A percentile compares a stretch with the other conserved stretches of the same genome.
Evolutionary conservation across 192 early-diverging fungal genomes (phyloP).

Genomic region (Entomortierella parvispora): DNA sequence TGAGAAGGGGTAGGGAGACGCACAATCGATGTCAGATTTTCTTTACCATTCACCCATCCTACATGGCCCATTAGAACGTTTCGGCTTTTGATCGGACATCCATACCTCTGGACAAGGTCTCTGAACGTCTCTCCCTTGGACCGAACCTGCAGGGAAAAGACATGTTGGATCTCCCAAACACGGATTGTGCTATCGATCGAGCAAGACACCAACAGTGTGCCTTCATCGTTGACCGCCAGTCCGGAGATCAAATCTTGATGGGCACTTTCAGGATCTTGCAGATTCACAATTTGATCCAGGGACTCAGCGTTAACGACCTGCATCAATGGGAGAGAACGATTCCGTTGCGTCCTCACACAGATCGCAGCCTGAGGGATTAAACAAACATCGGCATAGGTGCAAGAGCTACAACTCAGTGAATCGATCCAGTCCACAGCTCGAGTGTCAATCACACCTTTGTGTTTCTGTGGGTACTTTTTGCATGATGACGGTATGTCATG

Average conservation of each 20-base stretch:
- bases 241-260: constrained; percentile 44
- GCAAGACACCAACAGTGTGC: constrained; percentile 14
- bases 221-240: constrained; percentile 35
- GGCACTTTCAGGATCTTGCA: not conserved
- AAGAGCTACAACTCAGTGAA: constrained; percentile 20
- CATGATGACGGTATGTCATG: not conserved
- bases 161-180: constrained; percentile 19
- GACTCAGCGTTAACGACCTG: constrained; percentile 14
- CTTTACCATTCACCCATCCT: constrained; percentile 47
- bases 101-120: constrained; percentile 8
- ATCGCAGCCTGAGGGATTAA: constrained; percentile 24
- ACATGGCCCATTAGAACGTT: constrained; percentile 20
- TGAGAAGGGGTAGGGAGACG: too few species aligned
- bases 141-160: not conserved
- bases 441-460: not conserved
- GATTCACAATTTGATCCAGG: not conserved
- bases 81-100: constrained; percentile 15
- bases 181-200: constrained; percentile 42
- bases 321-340: constrained; percentile 13
- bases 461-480: not conserved
- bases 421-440: not conserved
- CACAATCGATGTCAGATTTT: too few species aligned
- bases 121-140: too few species aligned
- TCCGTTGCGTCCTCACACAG: constrained; percentile 21
- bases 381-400: constrained; percentile 35